Percentiles rank a stretch among this genome's conserved stretches.
Evolutionary conservation across 768 basidiomycete genomes (phyloP).

Genomic region (Ramaria sp.): DNA sequence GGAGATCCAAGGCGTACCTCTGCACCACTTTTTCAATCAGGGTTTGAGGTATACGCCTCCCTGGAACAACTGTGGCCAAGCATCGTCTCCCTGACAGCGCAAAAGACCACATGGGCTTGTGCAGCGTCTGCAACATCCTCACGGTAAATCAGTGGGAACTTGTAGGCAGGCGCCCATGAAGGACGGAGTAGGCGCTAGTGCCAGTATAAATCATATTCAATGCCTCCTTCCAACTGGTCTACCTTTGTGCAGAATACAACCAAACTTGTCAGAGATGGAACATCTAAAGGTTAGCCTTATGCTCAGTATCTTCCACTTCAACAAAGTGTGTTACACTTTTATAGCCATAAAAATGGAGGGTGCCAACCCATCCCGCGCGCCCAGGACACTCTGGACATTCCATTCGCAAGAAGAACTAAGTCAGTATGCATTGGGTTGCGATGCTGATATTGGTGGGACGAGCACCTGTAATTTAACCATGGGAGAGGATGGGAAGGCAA

Average conservation of each 20-base stretch:
- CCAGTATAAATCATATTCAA: background rate
- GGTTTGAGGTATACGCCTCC: slow-evolving; percentile 55
- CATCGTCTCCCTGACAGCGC: slow-evolving; percentile 6
- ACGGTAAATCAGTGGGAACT: background rate
- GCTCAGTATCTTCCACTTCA: background rate
- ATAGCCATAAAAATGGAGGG: slow-evolving; percentile 71
- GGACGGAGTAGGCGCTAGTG: background rate
- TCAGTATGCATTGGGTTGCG: slow-evolving; percentile 71
- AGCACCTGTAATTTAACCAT: slow-evolving; percentile 72
- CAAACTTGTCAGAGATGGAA: slow-evolving; percentile 1
- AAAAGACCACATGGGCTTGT: background rate
- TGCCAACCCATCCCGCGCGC: slow-evolving; percentile 50
- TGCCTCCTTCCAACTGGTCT: slow-evolving; percentile 4
- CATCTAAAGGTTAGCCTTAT: background rate
- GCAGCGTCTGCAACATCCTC: background rate
- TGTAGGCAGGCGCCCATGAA: background rate
- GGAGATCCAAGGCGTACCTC: slow-evolving; percentile 87
- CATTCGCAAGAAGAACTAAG: slow-evolving; percentile 46
- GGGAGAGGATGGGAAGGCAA: slow-evolving; percentile 46
- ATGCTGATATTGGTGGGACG: slow-evolving; percentile 79
- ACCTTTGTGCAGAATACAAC: slow-evolving; percentile 2
- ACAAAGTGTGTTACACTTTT: background rate
- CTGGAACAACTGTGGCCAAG: slow-evolving; percentile 24
- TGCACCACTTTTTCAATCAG: slow-evolving; percentile 97
- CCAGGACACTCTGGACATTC: slow-evolving; percentile 58